phyloP scores from a whole-genome alignment of 495 filamentous ascomycete species.

The Bombardia bombarda region DNA sequence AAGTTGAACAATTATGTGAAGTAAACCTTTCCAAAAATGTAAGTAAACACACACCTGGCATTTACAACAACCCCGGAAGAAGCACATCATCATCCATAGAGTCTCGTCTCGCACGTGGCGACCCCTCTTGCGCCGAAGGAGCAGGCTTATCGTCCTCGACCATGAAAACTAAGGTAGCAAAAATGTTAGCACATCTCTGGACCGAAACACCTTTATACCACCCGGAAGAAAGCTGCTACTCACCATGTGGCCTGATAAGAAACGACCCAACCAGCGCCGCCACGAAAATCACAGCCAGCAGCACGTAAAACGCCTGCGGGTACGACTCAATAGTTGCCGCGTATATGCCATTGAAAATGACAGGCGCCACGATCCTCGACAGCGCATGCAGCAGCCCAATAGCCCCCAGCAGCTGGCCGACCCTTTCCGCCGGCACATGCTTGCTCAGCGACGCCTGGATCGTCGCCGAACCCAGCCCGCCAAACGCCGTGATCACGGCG shows the following conservation, averaged over 20 bases:
- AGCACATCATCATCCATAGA: no score
- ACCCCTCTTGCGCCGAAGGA: background rate
- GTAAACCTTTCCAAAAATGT: no score
- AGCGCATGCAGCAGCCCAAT: constrained; percentile 78
- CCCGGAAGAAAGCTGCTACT: constrained; percentile 21
- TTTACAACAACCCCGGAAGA: no score
- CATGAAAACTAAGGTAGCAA: constrained; percentile 6
- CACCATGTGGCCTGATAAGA: constrained; percentile 67
- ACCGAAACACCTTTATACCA: no score
- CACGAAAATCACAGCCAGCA: constrained; percentile 57
- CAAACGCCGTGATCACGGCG: constrained; percentile 64
- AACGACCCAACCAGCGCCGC: constrained; percentile 57
- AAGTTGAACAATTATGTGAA: no score
- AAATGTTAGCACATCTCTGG: no score
- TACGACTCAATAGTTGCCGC: constrained; percentile 68
- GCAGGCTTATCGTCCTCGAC: background rate
- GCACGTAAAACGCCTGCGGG: constrained; percentile 76
- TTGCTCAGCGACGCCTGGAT: constrained; percentile 80
- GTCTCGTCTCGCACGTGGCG: no score
- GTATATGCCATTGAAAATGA: constrained; percentile 79
- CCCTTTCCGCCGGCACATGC: constrained; percentile 72
- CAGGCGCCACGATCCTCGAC: constrained; percentile 68
- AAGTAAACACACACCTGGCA: no score
- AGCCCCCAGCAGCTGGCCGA: constrained; percentile 81
- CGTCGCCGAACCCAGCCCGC: constrained; percentile 77